These are phyloP conservation scores for Aspergillus cejpii DNA, from an alignment of 2,329 filamentous ascomycete species.

Conservation along the genomic window DNA sequence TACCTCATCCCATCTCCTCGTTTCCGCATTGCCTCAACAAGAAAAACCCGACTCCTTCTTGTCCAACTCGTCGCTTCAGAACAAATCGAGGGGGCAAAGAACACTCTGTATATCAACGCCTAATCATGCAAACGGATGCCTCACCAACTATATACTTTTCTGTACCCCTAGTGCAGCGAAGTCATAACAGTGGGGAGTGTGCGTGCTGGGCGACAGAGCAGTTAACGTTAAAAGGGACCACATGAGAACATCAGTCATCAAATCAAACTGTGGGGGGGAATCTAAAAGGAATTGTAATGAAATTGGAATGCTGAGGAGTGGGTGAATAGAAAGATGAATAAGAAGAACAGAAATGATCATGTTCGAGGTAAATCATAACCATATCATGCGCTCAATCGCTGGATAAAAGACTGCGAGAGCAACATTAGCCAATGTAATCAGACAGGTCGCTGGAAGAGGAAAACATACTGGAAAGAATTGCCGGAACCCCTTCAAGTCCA, in stretches of 20 bases:
- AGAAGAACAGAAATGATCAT: conserved; percentile 10
- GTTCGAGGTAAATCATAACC: conserved; percentile 2
- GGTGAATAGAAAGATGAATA: conserved; percentile 8
- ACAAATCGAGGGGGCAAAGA: background rate
- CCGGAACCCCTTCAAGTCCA: conserved; percentile 44
- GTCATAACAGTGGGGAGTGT: conserved; percentile 3
- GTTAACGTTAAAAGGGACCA: conserved; percentile 10
- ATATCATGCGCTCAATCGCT: conserved; percentile 41
- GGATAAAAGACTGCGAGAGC: conserved; percentile 37
- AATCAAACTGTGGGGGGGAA: conserved; percentile 26
- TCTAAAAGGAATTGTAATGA: conserved; percentile 18
- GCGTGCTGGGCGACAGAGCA: conserved; percentile 7
- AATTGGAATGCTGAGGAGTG: conserved; percentile 7
- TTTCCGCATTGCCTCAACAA: background rate
- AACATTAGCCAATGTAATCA: conserved; percentile 4
- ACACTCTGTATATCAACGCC: conserved; percentile 12
- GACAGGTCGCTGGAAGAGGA: background rate
- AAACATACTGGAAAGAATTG: conserved; percentile 44
- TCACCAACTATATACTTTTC: conserved; percentile 21
- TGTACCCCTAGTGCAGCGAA: conserved; percentile 6
- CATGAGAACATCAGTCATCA: conserved; percentile 22
- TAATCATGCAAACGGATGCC: conserved; percentile 15
- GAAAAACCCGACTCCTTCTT: background rate
- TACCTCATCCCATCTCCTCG: background rate
- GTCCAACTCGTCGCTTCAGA: background rate